Evolutionary conservation across 2,329 filamentous ascomycete genomes (phyloP).

Genomic region (Exophiala xenobiotica): DNA sequence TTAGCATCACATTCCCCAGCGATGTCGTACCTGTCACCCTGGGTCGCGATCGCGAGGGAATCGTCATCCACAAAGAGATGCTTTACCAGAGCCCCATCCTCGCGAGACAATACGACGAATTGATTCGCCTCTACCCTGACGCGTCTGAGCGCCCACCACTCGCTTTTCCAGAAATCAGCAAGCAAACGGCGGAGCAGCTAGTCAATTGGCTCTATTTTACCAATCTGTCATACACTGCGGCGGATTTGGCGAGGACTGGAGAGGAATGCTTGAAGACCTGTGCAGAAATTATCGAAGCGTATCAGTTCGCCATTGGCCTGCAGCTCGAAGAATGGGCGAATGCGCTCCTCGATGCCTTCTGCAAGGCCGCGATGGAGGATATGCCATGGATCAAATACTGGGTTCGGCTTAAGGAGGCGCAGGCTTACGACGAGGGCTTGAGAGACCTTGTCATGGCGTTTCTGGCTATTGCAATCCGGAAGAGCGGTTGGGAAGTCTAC

Average conservation of each 20-base stretch:
- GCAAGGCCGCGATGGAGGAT: background rate
- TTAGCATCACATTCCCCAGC: background rate
- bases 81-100: background rate
- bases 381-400: slow-evolving; percentile 1
- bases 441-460: background rate
- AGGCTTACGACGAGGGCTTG: background rate
- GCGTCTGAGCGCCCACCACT: background rate
- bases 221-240: background rate
- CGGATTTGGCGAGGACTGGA: background rate
- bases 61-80: background rate
- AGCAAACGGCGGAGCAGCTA: background rate
- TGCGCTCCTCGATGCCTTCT: background rate
- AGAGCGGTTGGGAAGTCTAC: background rate
- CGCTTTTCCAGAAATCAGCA: background rate
- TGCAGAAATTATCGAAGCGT: background rate
- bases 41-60: background rate
- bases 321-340: background rate
- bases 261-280: background rate
- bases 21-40: background rate
- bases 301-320: background rate
- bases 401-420: background rate
- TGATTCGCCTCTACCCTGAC: too few relatives aligned
- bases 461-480: background rate
- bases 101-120: background rate
- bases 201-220: slow-evolving; percentile 2